phyloP scores from a whole-genome alignment of 495 filamentous ascomycete species.

The Penicillium paradoxum region DNA sequence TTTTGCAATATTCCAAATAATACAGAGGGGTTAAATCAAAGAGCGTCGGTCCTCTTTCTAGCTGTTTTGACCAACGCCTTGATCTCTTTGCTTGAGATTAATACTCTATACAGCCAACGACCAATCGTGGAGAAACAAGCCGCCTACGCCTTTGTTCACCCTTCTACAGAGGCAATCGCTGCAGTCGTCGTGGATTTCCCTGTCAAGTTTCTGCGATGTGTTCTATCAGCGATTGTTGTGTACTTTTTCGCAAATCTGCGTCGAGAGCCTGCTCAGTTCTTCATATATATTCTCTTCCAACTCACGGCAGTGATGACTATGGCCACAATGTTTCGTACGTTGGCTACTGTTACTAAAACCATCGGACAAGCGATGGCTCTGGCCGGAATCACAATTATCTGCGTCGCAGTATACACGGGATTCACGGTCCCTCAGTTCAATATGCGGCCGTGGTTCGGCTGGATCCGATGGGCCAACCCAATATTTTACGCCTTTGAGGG shows the following conservation, averaged over 20 bases:
- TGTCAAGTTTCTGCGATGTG: constrained; percentile 39
- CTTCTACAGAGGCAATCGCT: constrained; percentile 55
- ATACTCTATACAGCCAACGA: constrained; percentile 53
- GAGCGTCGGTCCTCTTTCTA: constrained; percentile 9
- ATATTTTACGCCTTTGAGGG: constrained; percentile 43
- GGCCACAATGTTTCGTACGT: constrained; percentile 45
- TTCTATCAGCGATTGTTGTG: constrained; percentile 50
- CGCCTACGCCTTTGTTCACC: constrained; percentile 62
- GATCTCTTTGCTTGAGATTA: constrained; percentile 55
- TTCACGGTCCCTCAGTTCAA: constrained; percentile 45
- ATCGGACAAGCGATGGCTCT: constrained; percentile 48
- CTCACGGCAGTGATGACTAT: constrained; percentile 46
- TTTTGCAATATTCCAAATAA: constrained; percentile 78
- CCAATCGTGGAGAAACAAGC: constrained; percentile 63
- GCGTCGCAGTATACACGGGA: constrained; percentile 45
- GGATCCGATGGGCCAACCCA: constrained; percentile 47
- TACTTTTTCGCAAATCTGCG: constrained; percentile 50
- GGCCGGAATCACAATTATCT: constrained; percentile 43
- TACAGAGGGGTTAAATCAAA: not conserved
- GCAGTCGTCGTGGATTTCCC: constrained; percentile 57
- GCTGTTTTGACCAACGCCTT: constrained; percentile 49
- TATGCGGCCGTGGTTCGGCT: constrained; percentile 45
- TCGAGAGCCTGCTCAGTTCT: constrained; percentile 52
- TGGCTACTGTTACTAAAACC: constrained; percentile 44
- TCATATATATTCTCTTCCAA: constrained; percentile 56